Conservation (phyloP, 2,329 filamentous ascomycete genomes). For the Colletotrichum endophyticum region DNA sequence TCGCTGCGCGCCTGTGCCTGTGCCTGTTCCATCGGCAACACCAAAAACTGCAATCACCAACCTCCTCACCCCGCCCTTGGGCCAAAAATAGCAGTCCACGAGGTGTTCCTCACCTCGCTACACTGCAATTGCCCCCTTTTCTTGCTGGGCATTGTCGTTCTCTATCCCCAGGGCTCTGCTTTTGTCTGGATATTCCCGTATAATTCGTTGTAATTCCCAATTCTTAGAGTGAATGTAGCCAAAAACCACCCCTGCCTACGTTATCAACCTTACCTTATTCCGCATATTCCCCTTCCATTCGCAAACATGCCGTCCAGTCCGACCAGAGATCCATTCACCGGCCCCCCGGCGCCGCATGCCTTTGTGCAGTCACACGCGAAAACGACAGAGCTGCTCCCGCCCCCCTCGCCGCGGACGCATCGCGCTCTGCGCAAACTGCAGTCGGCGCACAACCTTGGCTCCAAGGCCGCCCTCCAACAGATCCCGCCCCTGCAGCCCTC, state of each 20-base stretch:
- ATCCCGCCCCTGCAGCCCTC: constrained; percentile 40
- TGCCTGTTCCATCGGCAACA: neutral
- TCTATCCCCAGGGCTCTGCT: neutral
- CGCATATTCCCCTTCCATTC: neutral
- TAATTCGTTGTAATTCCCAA: constrained; percentile 8
- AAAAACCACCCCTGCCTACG: neutral
- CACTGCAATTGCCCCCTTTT: neutral
- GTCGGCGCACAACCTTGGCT: constrained; percentile 73
- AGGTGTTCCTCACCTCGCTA: constrained; percentile 18
- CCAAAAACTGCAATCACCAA: constrained; percentile 18
- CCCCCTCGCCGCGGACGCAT: constrained; percentile 68
- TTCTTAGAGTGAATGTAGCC: constrained; percentile 2
- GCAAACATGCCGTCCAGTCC: constrained; percentile 34
- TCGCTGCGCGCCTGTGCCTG: neutral
- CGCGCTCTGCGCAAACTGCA: constrained; percentile 75
- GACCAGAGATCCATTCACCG: constrained; percentile 26
- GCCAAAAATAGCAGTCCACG: constrained; percentile 19
- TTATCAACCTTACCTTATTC: neutral
- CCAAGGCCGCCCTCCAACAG: constrained; percentile 53
- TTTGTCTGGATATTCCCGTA: neutral
- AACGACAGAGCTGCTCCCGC: constrained; percentile 53
- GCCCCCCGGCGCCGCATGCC: constrained; percentile 26
- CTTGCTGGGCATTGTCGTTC: neutral
- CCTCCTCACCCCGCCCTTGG: constrained; percentile 11
- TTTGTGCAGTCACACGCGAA: constrained; percentile 23